Conservation (phyloP, 768 basidiomycete genomes). For the Boletus sp. region DNA sequence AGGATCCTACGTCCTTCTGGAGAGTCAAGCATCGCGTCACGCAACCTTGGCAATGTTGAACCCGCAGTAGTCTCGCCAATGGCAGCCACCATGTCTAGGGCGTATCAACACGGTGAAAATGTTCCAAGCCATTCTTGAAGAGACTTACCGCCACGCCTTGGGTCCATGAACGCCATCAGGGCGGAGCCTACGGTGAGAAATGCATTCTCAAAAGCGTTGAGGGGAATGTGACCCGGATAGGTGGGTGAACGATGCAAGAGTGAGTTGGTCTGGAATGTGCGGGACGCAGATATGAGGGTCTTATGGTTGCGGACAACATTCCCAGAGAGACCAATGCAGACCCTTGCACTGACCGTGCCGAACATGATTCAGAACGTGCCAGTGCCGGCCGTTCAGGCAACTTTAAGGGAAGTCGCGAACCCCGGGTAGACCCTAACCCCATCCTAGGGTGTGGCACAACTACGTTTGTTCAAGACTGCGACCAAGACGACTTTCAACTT, state of each 20-base stretch:
- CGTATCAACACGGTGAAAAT: not conserved
- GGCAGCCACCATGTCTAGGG: constrained; percentile 91
- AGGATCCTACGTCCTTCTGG: constrained; percentile 84
- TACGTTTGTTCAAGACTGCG: not conserved
- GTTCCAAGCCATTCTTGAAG: not conserved
- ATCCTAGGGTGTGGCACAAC: constrained; percentile 8
- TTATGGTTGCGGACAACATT: not conserved
- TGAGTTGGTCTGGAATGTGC: constrained; percentile 12
- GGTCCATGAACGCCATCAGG: constrained; percentile 75
- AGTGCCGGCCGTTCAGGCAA: not conserved
- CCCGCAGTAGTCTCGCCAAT: constrained; percentile 92
- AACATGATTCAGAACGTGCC: constrained; percentile 1
- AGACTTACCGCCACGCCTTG: constrained; percentile 76
- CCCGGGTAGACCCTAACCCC: constrained; percentile 15
- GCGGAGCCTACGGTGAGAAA: constrained; percentile 87
- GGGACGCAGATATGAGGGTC: constrained; percentile 2
- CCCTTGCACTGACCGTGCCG: not conserved
- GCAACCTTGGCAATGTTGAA: constrained; percentile 68
- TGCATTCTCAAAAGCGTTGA: constrained; percentile 79
- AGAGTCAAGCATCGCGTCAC: constrained; percentile 74
- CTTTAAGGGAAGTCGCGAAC: not conserved
- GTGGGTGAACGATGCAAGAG: constrained; percentile 37
- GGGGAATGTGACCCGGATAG: constrained; percentile 79
- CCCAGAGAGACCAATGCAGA: not conserved
- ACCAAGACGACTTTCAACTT: not conserved